A percentile compares a stretch with the other conserved stretches of the same genome.
Evolutionary conservation across 2,329 filamentous ascomycete genomes (phyloP).

Genomic region (Trichoderma guizhouense): DNA sequence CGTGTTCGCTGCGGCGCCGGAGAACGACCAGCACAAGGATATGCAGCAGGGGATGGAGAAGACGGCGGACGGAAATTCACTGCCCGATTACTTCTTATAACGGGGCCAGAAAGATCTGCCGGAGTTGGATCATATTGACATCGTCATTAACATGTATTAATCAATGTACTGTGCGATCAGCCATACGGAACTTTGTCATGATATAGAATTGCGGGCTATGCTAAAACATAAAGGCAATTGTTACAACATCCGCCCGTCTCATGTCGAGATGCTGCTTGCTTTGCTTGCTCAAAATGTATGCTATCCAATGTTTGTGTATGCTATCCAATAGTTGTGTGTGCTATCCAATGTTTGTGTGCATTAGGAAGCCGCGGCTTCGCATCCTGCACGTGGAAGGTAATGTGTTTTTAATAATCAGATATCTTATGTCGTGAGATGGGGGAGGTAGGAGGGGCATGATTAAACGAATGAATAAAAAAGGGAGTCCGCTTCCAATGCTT

Average conservation of each 20-base stretch:
- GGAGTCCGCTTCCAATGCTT: not conserved
- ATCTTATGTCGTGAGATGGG: constrained; percentile 7
- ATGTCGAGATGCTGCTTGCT: not conserved
- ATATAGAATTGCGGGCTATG: constrained; percentile 14
- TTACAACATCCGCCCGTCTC: not conserved
- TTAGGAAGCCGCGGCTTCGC: not conserved
- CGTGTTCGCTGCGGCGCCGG: constrained; percentile 93
- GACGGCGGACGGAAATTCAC: constrained; percentile 55
- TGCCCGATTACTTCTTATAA: constrained; percentile 72
- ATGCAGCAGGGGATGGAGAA: constrained; percentile 75
- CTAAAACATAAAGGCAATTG: not conserved
- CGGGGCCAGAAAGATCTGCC: not conserved
- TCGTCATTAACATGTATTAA: not conserved
- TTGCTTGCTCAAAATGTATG: constrained; percentile 2
- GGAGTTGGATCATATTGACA: not conserved
- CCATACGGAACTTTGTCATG: not conserved
- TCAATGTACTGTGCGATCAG: not conserved
- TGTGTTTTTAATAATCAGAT: not conserved
- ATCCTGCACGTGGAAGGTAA: not conserved
- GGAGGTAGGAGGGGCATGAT: not conserved
- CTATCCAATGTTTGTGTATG: not conserved
- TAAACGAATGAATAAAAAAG: constrained; percentile 4
- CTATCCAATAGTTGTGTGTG: not conserved
- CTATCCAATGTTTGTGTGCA: too few relatives aligned
- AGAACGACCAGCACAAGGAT: constrained; percentile 90